phyloP scores from a whole-genome alignment of 352 stramenopile genomes.

The Thraustochytrium striatum region DNA sequence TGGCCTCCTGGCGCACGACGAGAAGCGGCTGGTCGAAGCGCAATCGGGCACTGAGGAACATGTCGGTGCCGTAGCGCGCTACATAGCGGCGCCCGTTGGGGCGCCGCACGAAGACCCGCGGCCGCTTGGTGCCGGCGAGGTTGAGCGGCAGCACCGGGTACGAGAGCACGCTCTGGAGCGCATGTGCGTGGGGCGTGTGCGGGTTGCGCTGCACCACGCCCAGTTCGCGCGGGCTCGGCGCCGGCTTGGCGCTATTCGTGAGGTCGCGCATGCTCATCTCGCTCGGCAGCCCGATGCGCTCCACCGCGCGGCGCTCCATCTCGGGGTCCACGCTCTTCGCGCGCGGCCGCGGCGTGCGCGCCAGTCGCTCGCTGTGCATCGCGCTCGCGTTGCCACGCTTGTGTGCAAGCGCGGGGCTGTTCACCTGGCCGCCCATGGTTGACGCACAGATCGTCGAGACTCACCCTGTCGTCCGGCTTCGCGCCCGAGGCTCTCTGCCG shows the following conservation, averaged over 20 bases:
- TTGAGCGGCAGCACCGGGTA: constrained; percentile 38
- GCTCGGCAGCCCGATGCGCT: no score
- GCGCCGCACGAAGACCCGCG: constrained; percentile 1
- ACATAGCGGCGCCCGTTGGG: neutral
- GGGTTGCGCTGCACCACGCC: neutral
- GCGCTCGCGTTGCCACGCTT: no score
- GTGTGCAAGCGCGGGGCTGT: no score
- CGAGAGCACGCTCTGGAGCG: constrained; percentile 24
- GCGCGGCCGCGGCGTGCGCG: no score
- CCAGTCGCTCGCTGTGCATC: no score
- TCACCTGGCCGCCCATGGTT: no score
- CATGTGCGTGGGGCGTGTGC: neutral
- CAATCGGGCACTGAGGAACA: constrained; percentile 1
- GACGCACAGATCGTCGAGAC: no score
- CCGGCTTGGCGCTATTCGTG: neutral
- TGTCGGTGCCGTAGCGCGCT: constrained; percentile 35
- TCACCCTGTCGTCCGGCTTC: no score
- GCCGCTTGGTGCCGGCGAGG: neutral
- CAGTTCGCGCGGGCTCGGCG: neutral
- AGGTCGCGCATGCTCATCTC: neutral
- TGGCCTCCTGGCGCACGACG: constrained; percentile 10
- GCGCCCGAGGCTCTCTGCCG: no score
- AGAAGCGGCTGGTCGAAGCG: constrained; percentile 1
- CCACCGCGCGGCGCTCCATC: no score
- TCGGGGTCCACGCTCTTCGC: no score